Evolutionary conservation across 148 eudicot species (phyloP).

Genomic region (Polygonum aviculare): DNA sequence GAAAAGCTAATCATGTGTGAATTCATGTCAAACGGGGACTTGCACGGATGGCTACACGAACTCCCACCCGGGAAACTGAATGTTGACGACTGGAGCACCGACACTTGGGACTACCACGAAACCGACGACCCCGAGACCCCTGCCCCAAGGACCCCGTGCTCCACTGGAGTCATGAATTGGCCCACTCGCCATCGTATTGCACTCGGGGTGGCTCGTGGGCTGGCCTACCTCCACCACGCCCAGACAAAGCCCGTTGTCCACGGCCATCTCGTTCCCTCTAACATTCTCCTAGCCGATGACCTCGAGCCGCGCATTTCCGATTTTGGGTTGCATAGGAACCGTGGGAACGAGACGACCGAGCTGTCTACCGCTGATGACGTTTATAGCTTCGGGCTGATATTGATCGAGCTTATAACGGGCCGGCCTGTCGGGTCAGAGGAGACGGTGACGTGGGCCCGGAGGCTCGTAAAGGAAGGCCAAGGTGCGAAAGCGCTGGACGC

Average conservation of each 20-base stretch:
- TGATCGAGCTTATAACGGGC: conserved; percentile 68
- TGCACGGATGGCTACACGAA: conserved; percentile 85
- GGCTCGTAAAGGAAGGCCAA: conserved; percentile 39
- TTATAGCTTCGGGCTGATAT: conserved; percentile 56
- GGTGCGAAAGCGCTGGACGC: conserved; percentile 40
- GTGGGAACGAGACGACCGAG: background rate
- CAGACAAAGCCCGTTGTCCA: conserved; percentile 70
- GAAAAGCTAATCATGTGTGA: conserved; percentile 74
- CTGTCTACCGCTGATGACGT: conserved; percentile 56
- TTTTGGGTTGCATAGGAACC: conserved; percentile 36
- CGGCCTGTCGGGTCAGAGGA: conserved; percentile 25
- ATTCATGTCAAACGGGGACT: conserved; percentile 86
- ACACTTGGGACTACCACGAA: conserved; percentile 70
- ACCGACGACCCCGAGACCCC: conserved; percentile 20
- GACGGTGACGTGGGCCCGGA: conserved; percentile 37
- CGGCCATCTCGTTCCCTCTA: conserved; percentile 82
- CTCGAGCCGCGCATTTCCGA: conserved; percentile 78
- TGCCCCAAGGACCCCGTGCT: conserved; percentile 1
- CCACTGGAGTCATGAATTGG: conserved; percentile 56
- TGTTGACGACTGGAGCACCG: conserved; percentile 91
- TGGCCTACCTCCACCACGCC: conserved; percentile 92
- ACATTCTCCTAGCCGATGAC: conserved; percentile 52
- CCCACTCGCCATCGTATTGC: conserved; percentile 80
- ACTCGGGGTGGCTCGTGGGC: conserved; percentile 84
- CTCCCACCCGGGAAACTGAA: conserved; percentile 71